Evolutionary conservation across 2,329 filamentous ascomycete species (phyloP), one percentile per base, ranked within the genome.

Genomic region (Fusarium annulatum): DNA sequence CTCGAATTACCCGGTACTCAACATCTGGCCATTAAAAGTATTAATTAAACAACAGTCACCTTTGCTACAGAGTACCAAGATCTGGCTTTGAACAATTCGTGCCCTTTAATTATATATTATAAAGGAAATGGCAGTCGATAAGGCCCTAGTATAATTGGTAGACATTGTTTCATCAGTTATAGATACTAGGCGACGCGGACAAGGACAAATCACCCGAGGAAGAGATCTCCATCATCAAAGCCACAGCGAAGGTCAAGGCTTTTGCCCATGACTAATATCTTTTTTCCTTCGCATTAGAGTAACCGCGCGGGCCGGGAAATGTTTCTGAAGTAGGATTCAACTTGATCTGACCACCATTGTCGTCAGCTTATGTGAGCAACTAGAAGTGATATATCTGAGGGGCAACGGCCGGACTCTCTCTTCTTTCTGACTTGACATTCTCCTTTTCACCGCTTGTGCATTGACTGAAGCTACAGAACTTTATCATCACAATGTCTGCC

Each of bases 151-250:
- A 4, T 14, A 4, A 7, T 3, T 21, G 7, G 4, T 4, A 28
- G 0, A 7, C 3, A 0, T 19, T 28, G 26, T 21, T 46, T 15
- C 5, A 1, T 3, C 4, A 7, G 0, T 5, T 9, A 7, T 12
- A 14, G 0, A 7, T 9, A 19, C 3, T 19, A 0, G 8, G 11
- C 7, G 3, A 19, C 3, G 3, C 8, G 8, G 3, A 4, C 18
- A 4, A 19, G 2, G 8, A 28, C 18, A 28, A 9, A 7, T 3
- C 2, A 41, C 12, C 5, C 2, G 0, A 5, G 7, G 6, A 23
- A 6, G 4, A 7, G 0, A 14, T 9, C 3, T 26, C 11, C 3
- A 14, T 19, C 18, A 46, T 15, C 5, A 15, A 3, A 9, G 1
- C 12, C 3, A 6, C 5, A 28, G 9, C 3, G 4, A 30, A 28